phyloP scores from a whole-genome alignment of 148 eudicot genomes.

The Rhododendron simsii region DNA sequence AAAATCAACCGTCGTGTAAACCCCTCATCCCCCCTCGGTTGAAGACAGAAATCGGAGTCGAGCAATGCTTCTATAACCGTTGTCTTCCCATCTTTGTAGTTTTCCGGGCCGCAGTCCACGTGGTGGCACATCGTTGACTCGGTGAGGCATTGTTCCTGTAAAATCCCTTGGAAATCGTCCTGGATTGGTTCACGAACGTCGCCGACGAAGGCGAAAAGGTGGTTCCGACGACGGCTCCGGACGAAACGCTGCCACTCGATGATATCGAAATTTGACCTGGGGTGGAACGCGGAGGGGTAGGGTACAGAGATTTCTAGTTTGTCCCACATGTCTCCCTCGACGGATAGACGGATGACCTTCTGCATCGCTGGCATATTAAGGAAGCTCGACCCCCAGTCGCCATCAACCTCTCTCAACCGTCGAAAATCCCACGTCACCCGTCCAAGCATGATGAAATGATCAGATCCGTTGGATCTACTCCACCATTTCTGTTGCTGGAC shows the following conservation, averaged over 20 bases:
- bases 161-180: constrained; percentile 28
- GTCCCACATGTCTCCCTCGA: constrained; percentile 60
- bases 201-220: constrained; percentile 35
- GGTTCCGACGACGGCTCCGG: constrained; percentile 28
- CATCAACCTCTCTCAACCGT: constrained; percentile 9
- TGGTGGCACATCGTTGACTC: constrained; percentile 25
- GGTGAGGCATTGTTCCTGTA: constrained; percentile 26
- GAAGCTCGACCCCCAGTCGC: constrained; percentile 50
- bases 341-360: constrained; percentile 48
- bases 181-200: constrained; percentile 19
- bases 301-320: constrained; percentile 61
- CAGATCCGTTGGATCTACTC: constrained; percentile 44
- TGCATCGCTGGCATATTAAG: constrained; percentile 43
- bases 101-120: constrained; percentile 37
- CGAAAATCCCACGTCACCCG: constrained; percentile 69
- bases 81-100: constrained; percentile 23
- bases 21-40: constrained; percentile 51
- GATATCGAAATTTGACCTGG: constrained; percentile 33
- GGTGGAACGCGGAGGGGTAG: constrained; percentile 89
- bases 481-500: constrained; percentile 33
- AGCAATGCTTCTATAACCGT: constrained; percentile 26
- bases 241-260: constrained; percentile 61
- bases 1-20: constrained; percentile 44
- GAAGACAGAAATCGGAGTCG: constrained; percentile 47
- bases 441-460: constrained; percentile 58